phyloP scores from a whole-genome alignment of 257 asterid genomes.

The Coffea canephora region DNA sequence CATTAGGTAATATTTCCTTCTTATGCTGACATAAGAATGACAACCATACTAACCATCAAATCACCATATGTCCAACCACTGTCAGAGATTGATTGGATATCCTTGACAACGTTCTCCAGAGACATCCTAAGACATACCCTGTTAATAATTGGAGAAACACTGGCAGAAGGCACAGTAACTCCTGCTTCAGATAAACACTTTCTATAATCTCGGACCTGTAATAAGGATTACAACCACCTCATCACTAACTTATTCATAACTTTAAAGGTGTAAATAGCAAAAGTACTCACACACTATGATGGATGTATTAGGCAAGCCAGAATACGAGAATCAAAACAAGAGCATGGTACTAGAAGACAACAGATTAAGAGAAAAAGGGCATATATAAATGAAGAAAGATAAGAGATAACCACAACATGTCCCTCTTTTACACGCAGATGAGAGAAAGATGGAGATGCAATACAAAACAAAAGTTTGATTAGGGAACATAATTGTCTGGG shows the following conservation, averaged over 20 bases:
- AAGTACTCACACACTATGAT: background rate
- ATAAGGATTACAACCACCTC: conserved; percentile 11
- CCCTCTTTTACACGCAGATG: background rate
- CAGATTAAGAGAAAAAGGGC: background rate
- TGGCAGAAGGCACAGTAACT: conserved; percentile 35
- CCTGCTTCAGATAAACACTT: conserved; percentile 62
- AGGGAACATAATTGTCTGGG: background rate
- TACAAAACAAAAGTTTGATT: background rate
- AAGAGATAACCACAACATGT: background rate
- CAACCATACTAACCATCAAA: conserved; percentile 70
- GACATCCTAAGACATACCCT: conserved; percentile 81
- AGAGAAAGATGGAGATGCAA: background rate
- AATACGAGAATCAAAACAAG: background rate
- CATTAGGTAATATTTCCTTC: conserved; percentile 21
- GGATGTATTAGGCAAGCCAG: background rate
- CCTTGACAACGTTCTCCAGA: conserved; percentile 89
- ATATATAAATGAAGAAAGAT: background rate
- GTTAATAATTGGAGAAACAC: conserved; percentile 51
- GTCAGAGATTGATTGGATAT: conserved; percentile 77
- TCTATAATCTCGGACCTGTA: conserved; percentile 87
- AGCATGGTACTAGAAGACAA: background rate
- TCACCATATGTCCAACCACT: conserved; percentile 96
- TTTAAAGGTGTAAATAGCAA: background rate
- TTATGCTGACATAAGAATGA: conserved; percentile 19
- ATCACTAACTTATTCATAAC: background rate